Base-by-base conservation (phyloP, 192 early-diverging fungal species). In the Entomortierella chlamydospora region DNA sequence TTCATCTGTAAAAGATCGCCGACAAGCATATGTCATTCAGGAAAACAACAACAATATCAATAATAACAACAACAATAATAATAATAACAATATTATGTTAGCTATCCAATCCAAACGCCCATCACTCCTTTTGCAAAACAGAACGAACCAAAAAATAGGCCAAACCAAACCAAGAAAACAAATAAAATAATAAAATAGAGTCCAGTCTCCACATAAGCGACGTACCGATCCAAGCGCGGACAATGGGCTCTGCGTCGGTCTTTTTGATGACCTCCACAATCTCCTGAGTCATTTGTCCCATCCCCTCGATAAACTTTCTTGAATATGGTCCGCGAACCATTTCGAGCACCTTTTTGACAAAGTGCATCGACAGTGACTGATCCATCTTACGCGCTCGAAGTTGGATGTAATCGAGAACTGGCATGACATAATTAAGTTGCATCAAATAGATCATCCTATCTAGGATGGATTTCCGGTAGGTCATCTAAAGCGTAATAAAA, bases 391-490 rank as follows among this genome's bases (percentile, higher is more conserved):
- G 83, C 1, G 73, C 83, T 26, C 79, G 79, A 4, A 73, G 60
- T 31, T 68, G 63, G 56, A 94, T 85, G 65, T 91, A 94, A 53
- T 84, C 72, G 11, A 94, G 57, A 9, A 92, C 85, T 6, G 91
- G 93, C 54, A 87, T 71, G 0, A 82, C 87, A 73, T 86, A 92
- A 65, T 87, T 82, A 39, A 93, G 67, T 57, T 91, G 87, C 54
- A 89, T 87, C 37, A 94, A 63, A 49, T 87, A 88, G 1, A 91
- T 83, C 82, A 94, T 87, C 37, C 90, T 88, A 64, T 93, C 89
- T 53, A 93, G 76, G 34, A 90, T 85, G 30, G 89, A 82, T 64
- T 89, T 91, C 64, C 91, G 90, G 52, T 93, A 78, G 11, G 83
- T 80, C 81, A 89, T 87, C 86, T 93, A 87, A 25, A 11, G 11